Evolutionary conservation across 371 early-diverging fungal genomes (phyloP), one percentile per base, ranked within the genome.

Genomic region (Edhazardia aedis): DNA sequence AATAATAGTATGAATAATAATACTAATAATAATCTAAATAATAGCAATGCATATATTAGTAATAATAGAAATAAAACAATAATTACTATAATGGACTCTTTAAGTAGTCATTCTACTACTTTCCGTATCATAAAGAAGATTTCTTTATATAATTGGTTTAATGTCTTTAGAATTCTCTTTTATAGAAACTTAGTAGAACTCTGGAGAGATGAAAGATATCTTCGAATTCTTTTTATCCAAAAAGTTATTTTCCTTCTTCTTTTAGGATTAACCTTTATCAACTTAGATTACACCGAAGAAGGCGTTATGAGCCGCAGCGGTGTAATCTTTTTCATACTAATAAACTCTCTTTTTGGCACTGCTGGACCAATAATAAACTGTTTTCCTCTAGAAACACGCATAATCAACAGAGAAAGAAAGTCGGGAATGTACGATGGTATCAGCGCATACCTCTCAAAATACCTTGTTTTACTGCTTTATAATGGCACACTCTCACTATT

Each of bases 381-480:
- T 22, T 72, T 73, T 37, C 63, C 70, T 0, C 6, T 38, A n/a
- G 63, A 75, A 39, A 66, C 70, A 39, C 47, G 47, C 23, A 73
- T 77, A 49, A 70, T 77, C 43, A 63, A 58, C 14, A 59, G 75
- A 21, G 78, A 78, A 53, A 62, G 76, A 19, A 68, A 70, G n/a
- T 56, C 70, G 27, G 75, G 75, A 7, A 55, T 71, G 14, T 78
- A 76, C 63, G 36, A 68, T 6, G 64, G 74, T 7, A 53, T 65
- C 21, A 46, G 62, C 4, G 75, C 70, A n/a, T 78, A 58, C 51
- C 21, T 72, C 26, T 71, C 76, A 19, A 76, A 76, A 64, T 53
- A 70, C 42, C 19, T 72, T 7, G 62, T 73, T 12, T 49, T 68
- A 21, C 23, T 65, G 21, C 67, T 73, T 4, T 25, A 66, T 1